Evolutionary conservation across 306 rosid species (phyloP), one percentile per base, ranked within the genome.

Genomic region (Psophocarpus tetragonolobus): DNA sequence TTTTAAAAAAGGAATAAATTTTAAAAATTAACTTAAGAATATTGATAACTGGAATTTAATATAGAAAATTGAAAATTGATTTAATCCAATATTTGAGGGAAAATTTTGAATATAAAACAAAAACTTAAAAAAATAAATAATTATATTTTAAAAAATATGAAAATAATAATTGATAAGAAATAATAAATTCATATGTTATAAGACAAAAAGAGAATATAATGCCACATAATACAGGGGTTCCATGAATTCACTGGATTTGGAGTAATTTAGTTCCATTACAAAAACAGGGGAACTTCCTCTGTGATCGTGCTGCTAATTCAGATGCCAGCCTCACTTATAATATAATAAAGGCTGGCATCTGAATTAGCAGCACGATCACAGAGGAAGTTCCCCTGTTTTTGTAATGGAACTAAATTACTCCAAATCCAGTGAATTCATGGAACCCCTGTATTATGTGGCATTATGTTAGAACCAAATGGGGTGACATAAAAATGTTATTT

Each of bases 401-500:
- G 23, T 10, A 77, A 54, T 39, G 48, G 39, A 68, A 17, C 63
- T 68, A 81, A 21, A 44, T 41, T 56, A 54, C 11, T 65, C 18
- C 39, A 77, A 54, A 76, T 38, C 38, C 64, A 27, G 24, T 69
- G 68, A 77, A 32, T 63, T 62, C 60, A 53, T 32, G 57, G 23
- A 39, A 51, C 38, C 47, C 50, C 53, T 53, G 35, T 12, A 47
- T 18, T 36, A 71, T 27, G 30, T 13, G 47, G 62, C 18, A 17
- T 32, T 15, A 39, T 66, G 41, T 56, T 44, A 18, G 71, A 77
- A 35, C 62, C 60, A 66, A 73, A 73, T 27, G 54, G 45, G 35
- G 76, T 54, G 45, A 58, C 44, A 73, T 5, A 17, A 73, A 68
- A 73, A 73, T 80, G 65, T 61, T 81, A 85, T 60, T 75, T 26